Conservation (phyloP, 1,284 basidiomycete genomes). For the Termitomyces sp. region DNA sequence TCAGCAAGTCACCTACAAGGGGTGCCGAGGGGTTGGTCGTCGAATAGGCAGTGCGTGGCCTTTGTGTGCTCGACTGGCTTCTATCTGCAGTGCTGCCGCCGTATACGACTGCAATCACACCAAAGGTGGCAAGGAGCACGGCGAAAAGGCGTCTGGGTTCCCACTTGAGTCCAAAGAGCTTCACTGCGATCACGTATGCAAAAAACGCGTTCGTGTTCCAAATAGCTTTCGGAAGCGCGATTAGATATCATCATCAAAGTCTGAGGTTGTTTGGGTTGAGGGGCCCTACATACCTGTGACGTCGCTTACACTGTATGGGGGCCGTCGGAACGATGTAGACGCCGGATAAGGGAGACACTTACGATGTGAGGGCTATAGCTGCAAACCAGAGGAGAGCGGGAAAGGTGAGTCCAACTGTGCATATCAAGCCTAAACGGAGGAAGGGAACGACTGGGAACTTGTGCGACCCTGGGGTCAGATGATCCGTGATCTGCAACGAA, state of each 20-base stretch:
- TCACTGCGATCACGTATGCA: constrained; percentile 68
- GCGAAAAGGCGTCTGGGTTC: constrained; percentile 58
- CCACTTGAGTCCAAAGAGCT: constrained; percentile 56
- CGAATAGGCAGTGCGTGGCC: constrained; percentile 6
- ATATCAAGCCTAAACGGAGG: constrained; percentile 37
- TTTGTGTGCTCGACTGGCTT: constrained; percentile 13
- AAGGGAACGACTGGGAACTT: constrained; percentile 45
- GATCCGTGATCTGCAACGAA: constrained; percentile 44
- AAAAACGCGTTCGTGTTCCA: constrained; percentile 87
- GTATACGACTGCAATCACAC: constrained; percentile 72
- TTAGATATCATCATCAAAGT: background rate
- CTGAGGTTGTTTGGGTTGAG: background rate
- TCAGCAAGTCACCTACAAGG: constrained; percentile 73
- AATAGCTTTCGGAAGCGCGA: constrained; percentile 40
- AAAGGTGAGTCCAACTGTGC: constrained; percentile 56
- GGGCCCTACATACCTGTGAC: constrained; percentile 49
- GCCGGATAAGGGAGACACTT: constrained; percentile 29
- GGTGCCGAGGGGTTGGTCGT: constrained; percentile 39
- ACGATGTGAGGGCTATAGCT: constrained; percentile 68
- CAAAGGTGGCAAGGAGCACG: constrained; percentile 70
- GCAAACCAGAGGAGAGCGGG: constrained; percentile 72
- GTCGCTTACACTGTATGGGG: constrained; percentile 57
- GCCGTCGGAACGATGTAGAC: constrained; percentile 7
- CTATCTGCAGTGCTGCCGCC: constrained; percentile 47
- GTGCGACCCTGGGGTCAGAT: constrained; percentile 35